A percentile compares a stretch with the other conserved stretches of the same genome.
phyloP scores from a whole-genome alignment of 306 rosid species.

The Astragalus glycyphyllos region DNA sequence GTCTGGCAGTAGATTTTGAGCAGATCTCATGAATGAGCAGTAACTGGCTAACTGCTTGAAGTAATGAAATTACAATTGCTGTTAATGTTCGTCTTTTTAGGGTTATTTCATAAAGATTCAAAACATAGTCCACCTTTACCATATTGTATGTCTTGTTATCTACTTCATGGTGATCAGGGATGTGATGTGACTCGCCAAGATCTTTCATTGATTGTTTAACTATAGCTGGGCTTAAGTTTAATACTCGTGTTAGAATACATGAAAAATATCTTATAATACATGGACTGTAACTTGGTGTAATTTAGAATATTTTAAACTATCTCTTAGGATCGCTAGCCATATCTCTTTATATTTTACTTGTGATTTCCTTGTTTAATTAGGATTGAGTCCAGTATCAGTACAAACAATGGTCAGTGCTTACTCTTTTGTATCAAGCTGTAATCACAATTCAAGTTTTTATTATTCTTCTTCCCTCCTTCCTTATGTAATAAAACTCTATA shows the following conservation, averaged over 20 bases:
- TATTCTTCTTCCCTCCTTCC: not conserved
- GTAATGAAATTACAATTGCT: conserved; percentile 10
- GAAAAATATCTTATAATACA: no score
- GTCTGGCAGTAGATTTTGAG: conserved; percentile 35
- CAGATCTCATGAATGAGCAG: no score
- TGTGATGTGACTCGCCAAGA: not conserved
- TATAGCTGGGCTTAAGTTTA: not conserved
- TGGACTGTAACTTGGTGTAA: no score
- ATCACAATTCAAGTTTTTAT: conserved; percentile 1
- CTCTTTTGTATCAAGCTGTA: not conserved
- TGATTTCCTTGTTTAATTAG: conserved; percentile 2
- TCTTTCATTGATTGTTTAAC: not conserved
- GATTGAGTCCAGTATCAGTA: not conserved
- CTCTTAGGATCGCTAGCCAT: conserved; percentile 5
- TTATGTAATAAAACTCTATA: not conserved
- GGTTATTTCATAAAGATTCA: conserved; percentile 5
- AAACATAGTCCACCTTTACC: conserved; percentile 5
- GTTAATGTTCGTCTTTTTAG: not conserved
- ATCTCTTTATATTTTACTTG: not conserved
- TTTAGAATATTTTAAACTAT: not conserved
- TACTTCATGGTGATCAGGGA: conserved; percentile 6
- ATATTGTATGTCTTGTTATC: conserved; percentile 19
- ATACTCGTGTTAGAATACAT: no score
- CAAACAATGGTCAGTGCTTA: not conserved
- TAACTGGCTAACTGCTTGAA: not conserved